Evolutionary conservation across 352 stramenopile genomes (phyloP).

Genomic region (Phytophthora multivora): DNA sequence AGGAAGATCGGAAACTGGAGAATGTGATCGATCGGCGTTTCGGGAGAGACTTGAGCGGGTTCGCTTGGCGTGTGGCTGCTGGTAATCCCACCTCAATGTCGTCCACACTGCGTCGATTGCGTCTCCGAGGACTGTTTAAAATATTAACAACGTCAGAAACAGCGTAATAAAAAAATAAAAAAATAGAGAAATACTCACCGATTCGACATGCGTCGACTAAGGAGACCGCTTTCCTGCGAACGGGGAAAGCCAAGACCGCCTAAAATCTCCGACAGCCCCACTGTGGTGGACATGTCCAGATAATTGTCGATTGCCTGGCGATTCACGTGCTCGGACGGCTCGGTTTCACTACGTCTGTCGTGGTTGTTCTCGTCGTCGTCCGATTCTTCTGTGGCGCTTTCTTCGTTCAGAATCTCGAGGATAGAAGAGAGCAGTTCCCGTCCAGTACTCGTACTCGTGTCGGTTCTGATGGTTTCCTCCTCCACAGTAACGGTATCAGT

Average conservation of each 20-base stretch:
- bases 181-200: constrained; percentile 37
- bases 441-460: constrained; percentile 6
- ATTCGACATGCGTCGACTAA: constrained; percentile 59
- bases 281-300: constrained; percentile 80
- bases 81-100: constrained; percentile 82
- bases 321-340: constrained; percentile 61
- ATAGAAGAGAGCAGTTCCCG: constrained; percentile 20
- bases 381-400: constrained; percentile 39
- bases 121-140: constrained; percentile 16
- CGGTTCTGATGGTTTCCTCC: background rate
- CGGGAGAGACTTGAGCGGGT: constrained; percentile 45
- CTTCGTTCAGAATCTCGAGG: constrained; percentile 25
- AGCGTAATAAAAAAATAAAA: background rate
- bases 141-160: background rate
- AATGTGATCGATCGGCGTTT: constrained; percentile 86
- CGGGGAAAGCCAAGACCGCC: constrained; percentile 63
- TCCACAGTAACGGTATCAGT: constrained; percentile 10
- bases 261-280: constrained; percentile 72
- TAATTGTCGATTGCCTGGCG: constrained; percentile 87
- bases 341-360: constrained; percentile 34
- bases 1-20: constrained; percentile 48
- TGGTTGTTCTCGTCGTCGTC: constrained; percentile 28
- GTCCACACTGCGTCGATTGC: constrained; percentile 59
- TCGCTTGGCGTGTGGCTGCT: constrained; percentile 49
- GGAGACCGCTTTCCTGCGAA: constrained; percentile 50